Evolutionary conservation across 495 filamentous ascomycete genomes (phyloP).

Genomic region (Gamarada debralockiae): DNA sequence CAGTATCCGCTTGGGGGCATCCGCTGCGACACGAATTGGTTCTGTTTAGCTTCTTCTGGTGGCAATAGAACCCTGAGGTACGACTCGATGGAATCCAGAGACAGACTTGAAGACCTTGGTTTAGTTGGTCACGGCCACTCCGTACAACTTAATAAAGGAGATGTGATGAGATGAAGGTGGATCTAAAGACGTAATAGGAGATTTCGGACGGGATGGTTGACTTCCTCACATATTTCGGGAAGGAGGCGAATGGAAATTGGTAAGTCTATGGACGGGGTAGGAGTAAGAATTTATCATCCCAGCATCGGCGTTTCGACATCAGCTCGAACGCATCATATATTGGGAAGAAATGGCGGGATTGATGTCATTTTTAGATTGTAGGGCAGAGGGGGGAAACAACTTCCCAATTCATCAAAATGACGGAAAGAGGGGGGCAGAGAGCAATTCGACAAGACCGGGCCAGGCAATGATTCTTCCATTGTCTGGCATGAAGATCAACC

Average conservation of each 20-base stretch:
- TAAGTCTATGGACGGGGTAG: too few relatives aligned
- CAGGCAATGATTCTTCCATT: constrained; percentile 7
- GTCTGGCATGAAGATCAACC: constrained; percentile 6
- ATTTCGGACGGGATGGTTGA: too few relatives aligned
- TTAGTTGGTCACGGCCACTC: constrained; percentile 1
- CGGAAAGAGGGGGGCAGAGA: neutral
- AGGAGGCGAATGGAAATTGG: too few relatives aligned
- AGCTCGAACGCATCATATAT: too few relatives aligned
- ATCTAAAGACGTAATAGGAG: too few relatives aligned
- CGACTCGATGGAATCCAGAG: constrained; percentile 9
- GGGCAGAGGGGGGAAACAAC: too few relatives aligned
- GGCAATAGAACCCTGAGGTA: constrained; percentile 14
- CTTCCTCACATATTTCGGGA: too few relatives aligned
- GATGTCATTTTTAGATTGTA: too few relatives aligned
- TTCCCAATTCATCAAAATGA: neutral
- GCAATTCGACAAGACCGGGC: neutral
- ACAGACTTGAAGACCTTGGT: neutral
- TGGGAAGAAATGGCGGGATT: too few relatives aligned
- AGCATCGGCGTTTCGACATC: too few relatives aligned
- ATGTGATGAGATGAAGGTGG: neutral
- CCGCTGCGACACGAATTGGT: constrained; percentile 1
- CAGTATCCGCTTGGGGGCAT: constrained; percentile 4
- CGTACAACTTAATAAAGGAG: neutral
- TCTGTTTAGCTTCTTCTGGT: neutral
- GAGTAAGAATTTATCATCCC: too few relatives aligned